Evolutionary conservation across 352 stramenopile genomes (phyloP).

Genomic region (Phytopythium litorale): DNA sequence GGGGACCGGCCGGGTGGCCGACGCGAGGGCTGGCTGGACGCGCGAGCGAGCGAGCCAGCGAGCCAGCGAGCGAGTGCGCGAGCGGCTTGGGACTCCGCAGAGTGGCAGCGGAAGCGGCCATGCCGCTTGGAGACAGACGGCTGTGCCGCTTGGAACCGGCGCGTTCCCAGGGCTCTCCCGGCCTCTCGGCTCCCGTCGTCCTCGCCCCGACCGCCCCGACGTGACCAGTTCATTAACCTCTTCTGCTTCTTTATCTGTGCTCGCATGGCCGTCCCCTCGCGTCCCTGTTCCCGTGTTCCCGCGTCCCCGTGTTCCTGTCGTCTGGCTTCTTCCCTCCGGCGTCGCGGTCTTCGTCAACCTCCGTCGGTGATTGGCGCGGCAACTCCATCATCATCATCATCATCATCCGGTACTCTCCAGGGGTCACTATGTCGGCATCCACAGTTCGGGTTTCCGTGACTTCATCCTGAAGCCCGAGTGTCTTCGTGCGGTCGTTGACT

Average conservation of each 20-base stretch:
- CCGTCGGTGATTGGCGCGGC: constrained; percentile 5
- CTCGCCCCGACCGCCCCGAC: constrained; percentile 5
- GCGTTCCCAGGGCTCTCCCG: background rate
- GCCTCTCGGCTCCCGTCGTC: constrained; percentile 2
- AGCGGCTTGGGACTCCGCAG: constrained; percentile 2
- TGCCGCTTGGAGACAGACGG: background rate
- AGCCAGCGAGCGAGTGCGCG: constrained; percentile 9
- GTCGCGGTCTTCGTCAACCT: constrained; percentile 16
- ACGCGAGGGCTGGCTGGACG: background rate
- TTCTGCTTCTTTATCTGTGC: constrained; percentile 81
- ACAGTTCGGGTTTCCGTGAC: constrained; percentile 99
- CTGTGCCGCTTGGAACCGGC: background rate
- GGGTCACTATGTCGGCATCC: constrained; percentile 99
- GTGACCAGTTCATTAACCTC: constrained; percentile 64
- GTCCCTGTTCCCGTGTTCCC: background rate
- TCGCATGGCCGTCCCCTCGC: constrained; percentile 15
- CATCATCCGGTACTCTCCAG: constrained; percentile 39
- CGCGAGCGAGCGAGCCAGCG: constrained; percentile 7
- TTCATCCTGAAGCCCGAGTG: constrained; percentile 99
- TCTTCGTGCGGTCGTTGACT: constrained; percentile 98
- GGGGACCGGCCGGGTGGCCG: background rate
- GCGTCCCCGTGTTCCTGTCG: background rate
- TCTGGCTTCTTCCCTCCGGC: background rate
- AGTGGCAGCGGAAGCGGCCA: background rate
- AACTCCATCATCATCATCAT: background rate